A percentile compares a stretch with the other conserved stretches of the same genome.
These are phyloP conservation scores for Aspergillus sclerotioniger DNA, from an alignment of 495 filamentous ascomycete species.

Conservation along the genomic window DNA sequence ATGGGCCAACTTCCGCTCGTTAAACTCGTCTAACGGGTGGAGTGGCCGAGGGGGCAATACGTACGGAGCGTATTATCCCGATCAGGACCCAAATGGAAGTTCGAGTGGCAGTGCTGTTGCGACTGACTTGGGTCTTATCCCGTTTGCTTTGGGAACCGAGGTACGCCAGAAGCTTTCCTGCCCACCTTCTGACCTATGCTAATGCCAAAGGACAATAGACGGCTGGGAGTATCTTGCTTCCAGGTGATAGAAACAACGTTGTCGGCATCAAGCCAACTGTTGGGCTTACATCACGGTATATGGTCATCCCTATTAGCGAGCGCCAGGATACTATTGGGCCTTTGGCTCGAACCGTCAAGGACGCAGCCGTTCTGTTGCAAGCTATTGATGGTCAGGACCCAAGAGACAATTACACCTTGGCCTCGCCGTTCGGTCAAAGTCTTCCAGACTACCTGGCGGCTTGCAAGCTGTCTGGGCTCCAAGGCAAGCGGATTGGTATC, in stretches of 20 bases:
- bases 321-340: constrained; percentile 67
- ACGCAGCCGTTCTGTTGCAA: constrained; percentile 64
- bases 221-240: constrained; percentile 53
- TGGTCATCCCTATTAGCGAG: constrained; percentile 61
- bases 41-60: constrained; percentile 52
- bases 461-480: constrained; percentile 45
- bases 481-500: constrained; percentile 52
- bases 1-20: constrained; percentile 54
- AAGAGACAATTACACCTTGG: constrained; percentile 50
- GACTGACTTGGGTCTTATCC: constrained; percentile 47
- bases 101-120: constrained; percentile 53
- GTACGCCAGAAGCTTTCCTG: constrained; percentile 24
- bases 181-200: neutral
- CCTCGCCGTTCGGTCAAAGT: constrained; percentile 42
- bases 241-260: constrained; percentile 52
- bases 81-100: constrained; percentile 54
- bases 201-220: constrained; percentile 33
- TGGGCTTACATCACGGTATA: constrained; percentile 59
- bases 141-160: constrained; percentile 50
- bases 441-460: constrained; percentile 52
- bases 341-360: constrained; percentile 62
- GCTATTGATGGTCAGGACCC: constrained; percentile 57
- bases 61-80: constrained; percentile 48
- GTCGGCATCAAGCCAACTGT: constrained; percentile 69
- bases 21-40: constrained; percentile 54